phyloP scores from a whole-genome alignment of 2,329 filamentous ascomycete species.

The Diaporthe vaccinii region DNA sequence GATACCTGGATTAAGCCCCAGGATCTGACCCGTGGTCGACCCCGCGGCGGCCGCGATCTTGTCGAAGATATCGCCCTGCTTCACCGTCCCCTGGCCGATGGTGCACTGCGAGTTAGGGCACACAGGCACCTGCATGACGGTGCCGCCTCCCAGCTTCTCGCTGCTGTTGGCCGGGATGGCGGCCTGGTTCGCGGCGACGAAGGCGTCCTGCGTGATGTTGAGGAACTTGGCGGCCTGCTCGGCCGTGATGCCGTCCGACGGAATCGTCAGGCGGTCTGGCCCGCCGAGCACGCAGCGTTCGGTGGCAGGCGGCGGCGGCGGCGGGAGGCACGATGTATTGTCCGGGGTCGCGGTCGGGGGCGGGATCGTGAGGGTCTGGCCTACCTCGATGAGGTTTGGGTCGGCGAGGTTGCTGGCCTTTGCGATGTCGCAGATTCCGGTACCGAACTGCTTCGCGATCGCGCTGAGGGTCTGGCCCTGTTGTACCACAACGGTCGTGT shows the following conservation, averaged over 20 bases:
- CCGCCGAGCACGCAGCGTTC: constrained; percentile 28
- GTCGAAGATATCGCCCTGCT: constrained; percentile 32
- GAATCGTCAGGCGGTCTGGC: constrained; percentile 27
- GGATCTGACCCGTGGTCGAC: constrained; percentile 34
- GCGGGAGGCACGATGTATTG: constrained; percentile 32
- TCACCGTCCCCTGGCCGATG: constrained; percentile 20
- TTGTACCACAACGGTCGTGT: constrained; percentile 20
- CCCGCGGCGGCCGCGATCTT: constrained; percentile 10
- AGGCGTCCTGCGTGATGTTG: constrained; percentile 34
- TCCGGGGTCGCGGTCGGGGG: constrained; percentile 30
- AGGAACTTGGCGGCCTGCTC: constrained; percentile 30
- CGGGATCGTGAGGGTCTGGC: constrained; percentile 29
- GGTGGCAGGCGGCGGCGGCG: constrained; percentile 8
- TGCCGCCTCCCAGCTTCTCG: constrained; percentile 12
- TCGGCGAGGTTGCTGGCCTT: constrained; percentile 30
- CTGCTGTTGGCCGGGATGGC: neutral
- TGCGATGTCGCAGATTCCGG: constrained; percentile 35
- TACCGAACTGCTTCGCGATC: constrained; percentile 23
- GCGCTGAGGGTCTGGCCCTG: constrained; percentile 25
- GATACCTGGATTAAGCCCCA: constrained; percentile 29
- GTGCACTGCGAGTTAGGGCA: constrained; percentile 34
- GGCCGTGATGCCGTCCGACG: constrained; percentile 7
- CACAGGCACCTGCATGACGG: constrained; percentile 29
- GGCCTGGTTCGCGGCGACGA: constrained; percentile 9
- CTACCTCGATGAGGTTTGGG: constrained; percentile 15